phyloP scores from a whole-genome alignment of 2,329 filamentous ascomycete genomes.

The Neospermospora avenae region DNA sequence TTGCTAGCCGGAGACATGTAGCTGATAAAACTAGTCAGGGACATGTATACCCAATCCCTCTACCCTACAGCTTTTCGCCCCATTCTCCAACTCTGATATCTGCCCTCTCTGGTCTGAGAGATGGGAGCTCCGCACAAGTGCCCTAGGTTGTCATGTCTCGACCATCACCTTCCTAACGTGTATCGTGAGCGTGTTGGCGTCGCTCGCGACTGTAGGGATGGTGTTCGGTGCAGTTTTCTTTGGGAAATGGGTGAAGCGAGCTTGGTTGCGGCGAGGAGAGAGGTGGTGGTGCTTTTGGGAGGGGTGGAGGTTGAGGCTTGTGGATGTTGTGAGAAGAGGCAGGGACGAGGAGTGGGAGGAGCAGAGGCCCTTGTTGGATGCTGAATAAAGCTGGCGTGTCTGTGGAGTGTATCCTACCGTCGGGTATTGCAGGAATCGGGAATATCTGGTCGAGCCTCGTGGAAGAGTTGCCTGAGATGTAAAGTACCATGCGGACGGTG shows the following conservation, averaged over 20 bases:
- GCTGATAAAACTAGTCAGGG: slow-evolving; percentile 35
- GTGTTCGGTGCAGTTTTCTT: background rate
- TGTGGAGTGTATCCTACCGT: background rate
- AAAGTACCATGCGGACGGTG: too few relatives aligned
- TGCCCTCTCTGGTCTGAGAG: slow-evolving; percentile 51
- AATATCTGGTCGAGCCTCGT: too few relatives aligned
- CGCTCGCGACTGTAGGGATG: slow-evolving; percentile 26
- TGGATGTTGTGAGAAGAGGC: slow-evolving; percentile 12
- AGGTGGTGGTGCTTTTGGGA: slow-evolving; percentile 35
- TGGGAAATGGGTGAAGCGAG: slow-evolving; percentile 6
- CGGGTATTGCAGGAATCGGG: background rate
- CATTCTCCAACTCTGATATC: slow-evolving; percentile 46
- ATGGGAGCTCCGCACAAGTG: slow-evolving; percentile 42
- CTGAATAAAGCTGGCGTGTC: background rate
- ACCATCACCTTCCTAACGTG: slow-evolving; percentile 41
- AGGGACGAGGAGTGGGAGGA: slow-evolving; percentile 4
- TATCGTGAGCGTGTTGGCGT: slow-evolving; percentile 35
- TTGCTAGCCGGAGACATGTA: background rate
- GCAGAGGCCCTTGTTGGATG: slow-evolving; percentile 11
- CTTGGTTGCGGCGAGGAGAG: slow-evolving; percentile 10
- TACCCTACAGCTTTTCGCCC: slow-evolving; percentile 46
- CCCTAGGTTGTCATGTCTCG: slow-evolving; percentile 42
- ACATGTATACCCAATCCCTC: slow-evolving; percentile 52
- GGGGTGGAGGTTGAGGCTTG: slow-evolving; percentile 18
- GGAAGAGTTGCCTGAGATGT: too few relatives aligned